Evolutionary conservation across 495 filamentous ascomycete genomes (phyloP).

Genomic region (Aspergillus mulundensis): DNA sequence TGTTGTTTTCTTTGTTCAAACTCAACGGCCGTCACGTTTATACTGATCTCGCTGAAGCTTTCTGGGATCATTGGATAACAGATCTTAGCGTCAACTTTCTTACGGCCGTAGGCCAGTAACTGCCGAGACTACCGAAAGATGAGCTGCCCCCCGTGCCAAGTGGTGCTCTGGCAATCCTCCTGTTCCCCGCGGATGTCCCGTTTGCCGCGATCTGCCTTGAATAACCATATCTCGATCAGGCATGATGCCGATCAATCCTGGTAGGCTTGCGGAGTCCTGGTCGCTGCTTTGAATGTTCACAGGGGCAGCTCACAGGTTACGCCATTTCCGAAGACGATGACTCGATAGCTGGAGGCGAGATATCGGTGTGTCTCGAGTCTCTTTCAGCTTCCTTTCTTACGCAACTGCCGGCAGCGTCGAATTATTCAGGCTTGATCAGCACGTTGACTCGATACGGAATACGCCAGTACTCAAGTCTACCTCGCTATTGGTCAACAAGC

Average conservation of each 20-base stretch:
- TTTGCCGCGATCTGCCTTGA: background rate
- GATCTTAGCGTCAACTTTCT: background rate
- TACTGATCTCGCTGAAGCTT: background rate
- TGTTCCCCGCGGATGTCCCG: no score
- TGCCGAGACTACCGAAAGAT: background rate
- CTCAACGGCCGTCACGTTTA: no score
- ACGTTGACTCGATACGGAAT: background rate
- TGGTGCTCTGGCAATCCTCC: no score
- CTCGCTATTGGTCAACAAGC: background rate
- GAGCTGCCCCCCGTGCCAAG: no score
- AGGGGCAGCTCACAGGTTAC: background rate
- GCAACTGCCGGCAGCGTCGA: background rate
- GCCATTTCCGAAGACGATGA: background rate
- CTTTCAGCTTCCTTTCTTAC: background rate
- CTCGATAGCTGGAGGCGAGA: background rate
- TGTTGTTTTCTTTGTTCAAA: background rate
- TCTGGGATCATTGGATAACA: background rate
- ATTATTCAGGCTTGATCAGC: background rate
- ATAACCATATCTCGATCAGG: background rate
- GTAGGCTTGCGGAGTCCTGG: background rate
- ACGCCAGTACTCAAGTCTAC: background rate
- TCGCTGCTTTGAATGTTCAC: background rate
- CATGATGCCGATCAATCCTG: background rate
- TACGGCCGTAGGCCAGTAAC: background rate
- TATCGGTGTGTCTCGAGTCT: background rate